Conservation (phyloP, 371 early-diverging fungal species). For the Dichotomocladium elegans region DNA sequence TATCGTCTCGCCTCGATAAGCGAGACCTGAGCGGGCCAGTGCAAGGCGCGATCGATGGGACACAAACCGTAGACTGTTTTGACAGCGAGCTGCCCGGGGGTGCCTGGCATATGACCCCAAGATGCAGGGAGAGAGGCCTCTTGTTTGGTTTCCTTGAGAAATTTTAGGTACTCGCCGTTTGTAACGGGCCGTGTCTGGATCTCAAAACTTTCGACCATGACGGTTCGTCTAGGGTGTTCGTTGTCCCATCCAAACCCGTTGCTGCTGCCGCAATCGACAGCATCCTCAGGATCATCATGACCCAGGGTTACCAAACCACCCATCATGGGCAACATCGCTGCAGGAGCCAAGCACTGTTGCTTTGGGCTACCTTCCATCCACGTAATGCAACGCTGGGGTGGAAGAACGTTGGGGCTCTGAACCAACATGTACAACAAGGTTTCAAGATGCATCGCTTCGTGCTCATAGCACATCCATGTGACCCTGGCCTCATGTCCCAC, state of each 20-base stretch:
- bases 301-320: constrained; percentile 46
- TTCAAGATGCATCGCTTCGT: constrained; percentile 91
- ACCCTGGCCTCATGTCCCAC: constrained; percentile 37
- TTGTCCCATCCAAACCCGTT: constrained; percentile 86
- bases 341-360: not conserved
- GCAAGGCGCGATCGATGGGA: constrained; percentile 39
- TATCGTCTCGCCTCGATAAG: constrained; percentile 67
- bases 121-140: constrained; percentile 34
- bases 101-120: constrained; percentile 36
- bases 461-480: constrained; percentile 86
- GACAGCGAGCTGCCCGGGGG: constrained; percentile 37
- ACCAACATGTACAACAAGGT: constrained; percentile 85
- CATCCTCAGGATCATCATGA: constrained; percentile 40
- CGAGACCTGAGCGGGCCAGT: constrained; percentile 80
- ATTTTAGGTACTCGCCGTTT: constrained; percentile 69
- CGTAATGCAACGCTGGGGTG: constrained; percentile 26
- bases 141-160: constrained; percentile 33
- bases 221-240: constrained; percentile 60
- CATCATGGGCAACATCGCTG: constrained; percentile 9
- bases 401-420: constrained; percentile 50
- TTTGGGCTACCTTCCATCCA: not conserved
- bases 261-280: not conserved
- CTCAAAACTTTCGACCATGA: constrained; percentile 42
- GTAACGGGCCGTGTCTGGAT: constrained; percentile 82
- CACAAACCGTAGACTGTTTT: constrained; percentile 68